Percentiles rank a stretch among this genome's conserved stretches.
Conservation (phyloP, 75 land plant species). For the Cupressus sempervirens region DNA sequence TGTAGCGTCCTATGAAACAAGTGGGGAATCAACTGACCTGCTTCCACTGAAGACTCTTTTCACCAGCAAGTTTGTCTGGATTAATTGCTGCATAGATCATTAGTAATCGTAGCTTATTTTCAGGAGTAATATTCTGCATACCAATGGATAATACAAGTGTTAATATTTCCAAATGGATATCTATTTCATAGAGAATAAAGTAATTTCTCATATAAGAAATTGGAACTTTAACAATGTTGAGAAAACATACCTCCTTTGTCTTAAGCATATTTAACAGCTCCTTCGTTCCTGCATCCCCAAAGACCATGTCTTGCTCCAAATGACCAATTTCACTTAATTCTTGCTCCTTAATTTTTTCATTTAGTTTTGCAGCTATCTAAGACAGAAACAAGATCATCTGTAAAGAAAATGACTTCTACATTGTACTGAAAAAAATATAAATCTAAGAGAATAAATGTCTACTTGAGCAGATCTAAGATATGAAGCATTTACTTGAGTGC, state of each 20-base stretch:
- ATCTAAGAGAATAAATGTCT: neutral
- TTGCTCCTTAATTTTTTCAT: constrained; percentile 57
- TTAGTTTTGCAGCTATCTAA: constrained; percentile 91
- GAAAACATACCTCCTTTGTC: constrained; percentile 55
- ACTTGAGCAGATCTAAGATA: neutral
- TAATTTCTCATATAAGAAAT: neutral
- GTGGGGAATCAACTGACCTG: constrained; percentile 45
- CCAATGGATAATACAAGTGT: neutral
- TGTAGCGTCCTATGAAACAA: neutral
- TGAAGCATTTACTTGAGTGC: neutral
- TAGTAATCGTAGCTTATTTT: constrained; percentile 81
- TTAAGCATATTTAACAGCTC: constrained; percentile 78
- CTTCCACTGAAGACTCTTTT: constrained; percentile 75
- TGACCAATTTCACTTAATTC: constrained; percentile 74
- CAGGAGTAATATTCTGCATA: constrained; percentile 56
- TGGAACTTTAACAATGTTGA: neutral
- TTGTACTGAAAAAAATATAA: neutral
- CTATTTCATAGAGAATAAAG: neutral
- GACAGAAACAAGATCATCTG: neutral
- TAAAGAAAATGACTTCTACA: constrained; percentile 4
- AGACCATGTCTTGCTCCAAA: constrained; percentile 91
- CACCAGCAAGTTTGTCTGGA: constrained; percentile 92
- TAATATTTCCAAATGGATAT: neutral
- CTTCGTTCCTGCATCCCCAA: constrained; percentile 97
- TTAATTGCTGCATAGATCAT: constrained; percentile 92